Percentiles rank a stretch among this genome's conserved stretches.
Conservation (phyloP, 2,329 filamentous ascomycete species). For the Claviceps citrina region DNA sequence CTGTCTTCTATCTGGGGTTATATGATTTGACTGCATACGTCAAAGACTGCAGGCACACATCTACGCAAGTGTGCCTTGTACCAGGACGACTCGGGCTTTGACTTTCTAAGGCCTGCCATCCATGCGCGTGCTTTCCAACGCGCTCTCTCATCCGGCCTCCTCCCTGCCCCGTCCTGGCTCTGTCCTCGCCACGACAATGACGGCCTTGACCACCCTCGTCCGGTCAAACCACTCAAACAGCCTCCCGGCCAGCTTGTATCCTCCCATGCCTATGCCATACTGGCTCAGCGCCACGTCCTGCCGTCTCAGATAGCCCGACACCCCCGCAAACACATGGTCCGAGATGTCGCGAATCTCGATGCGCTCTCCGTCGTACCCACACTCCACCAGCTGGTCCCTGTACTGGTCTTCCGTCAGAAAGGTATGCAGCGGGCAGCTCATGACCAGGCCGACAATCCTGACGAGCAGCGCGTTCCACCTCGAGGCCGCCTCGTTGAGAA, state of each 20-base stretch:
- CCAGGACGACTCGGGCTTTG: too few species aligned
- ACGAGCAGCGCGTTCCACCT: conserved; percentile 18
- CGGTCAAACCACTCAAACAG: conserved; percentile 24
- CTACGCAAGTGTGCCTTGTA: too few species aligned
- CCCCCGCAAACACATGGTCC: conserved; percentile 33
- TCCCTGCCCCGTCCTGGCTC: neutral
- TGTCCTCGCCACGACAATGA: conserved; percentile 18
- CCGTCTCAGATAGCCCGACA: conserved; percentile 27
- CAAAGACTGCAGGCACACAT: too few species aligned
- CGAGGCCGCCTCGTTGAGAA: conserved; percentile 22
- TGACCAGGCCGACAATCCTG: conserved; percentile 27
- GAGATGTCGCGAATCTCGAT: conserved; percentile 36
- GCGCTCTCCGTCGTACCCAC: conserved; percentile 28
- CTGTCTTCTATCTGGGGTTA: too few species aligned
- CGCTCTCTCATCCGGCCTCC: neutral
- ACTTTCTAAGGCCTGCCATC: too few species aligned
- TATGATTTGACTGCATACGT: too few species aligned
- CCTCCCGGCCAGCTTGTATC: conserved; percentile 21
- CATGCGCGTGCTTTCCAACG: too few species aligned
- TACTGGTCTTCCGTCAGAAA: conserved; percentile 33
- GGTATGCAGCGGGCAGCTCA: conserved; percentile 32
- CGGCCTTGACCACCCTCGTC: conserved; percentile 19
- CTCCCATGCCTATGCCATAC: conserved; percentile 21
- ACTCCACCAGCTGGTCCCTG: conserved; percentile 25
- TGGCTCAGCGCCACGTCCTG: conserved; percentile 19